These are phyloP conservation scores for Yamadazyma philogaea DNA, from an alignment of 805 yeast species.

Conservation along the genomic window DNA sequence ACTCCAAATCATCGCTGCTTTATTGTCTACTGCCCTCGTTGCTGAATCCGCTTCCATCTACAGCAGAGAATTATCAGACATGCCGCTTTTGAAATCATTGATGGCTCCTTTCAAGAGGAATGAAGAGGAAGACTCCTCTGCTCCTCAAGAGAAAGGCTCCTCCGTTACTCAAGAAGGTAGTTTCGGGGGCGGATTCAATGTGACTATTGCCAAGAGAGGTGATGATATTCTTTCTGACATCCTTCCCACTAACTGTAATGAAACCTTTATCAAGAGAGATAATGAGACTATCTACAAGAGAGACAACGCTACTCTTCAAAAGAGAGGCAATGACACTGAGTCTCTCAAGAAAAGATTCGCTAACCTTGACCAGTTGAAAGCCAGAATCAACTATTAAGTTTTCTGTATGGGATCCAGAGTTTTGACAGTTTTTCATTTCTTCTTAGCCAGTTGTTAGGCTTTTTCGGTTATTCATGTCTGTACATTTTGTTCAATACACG, in stretches of 20 bases:
- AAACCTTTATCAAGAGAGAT: neutral
- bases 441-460: neutral
- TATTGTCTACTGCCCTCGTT: constrained; percentile 3
- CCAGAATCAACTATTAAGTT: constrained; percentile 1
- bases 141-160: too few species aligned
- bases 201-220: neutral
- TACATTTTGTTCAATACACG: too few species aligned
- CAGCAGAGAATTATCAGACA: constrained; percentile 1
- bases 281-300: constrained; percentile 2
- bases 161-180: too few species aligned
- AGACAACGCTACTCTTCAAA: neutral
- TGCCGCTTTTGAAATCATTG: constrained; percentile 5
- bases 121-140: too few species aligned
- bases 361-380: constrained; percentile 1
- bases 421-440: neutral
- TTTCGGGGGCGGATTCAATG: too few species aligned
- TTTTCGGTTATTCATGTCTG: neutral
- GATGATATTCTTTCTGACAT: too few species aligned
- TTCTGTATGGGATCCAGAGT: too few species aligned
- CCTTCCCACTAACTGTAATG: neutral
- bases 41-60: constrained; percentile 10
- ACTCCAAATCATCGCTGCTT: constrained; percentile 4
- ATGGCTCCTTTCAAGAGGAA: constrained; percentile 3
- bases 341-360: constrained; percentile 10
- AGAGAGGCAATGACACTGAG: constrained; percentile 8